Base-by-base conservation (phyloP, 2,329 filamentous ascomycete genomes). In the Neurospora crassa region DNA sequence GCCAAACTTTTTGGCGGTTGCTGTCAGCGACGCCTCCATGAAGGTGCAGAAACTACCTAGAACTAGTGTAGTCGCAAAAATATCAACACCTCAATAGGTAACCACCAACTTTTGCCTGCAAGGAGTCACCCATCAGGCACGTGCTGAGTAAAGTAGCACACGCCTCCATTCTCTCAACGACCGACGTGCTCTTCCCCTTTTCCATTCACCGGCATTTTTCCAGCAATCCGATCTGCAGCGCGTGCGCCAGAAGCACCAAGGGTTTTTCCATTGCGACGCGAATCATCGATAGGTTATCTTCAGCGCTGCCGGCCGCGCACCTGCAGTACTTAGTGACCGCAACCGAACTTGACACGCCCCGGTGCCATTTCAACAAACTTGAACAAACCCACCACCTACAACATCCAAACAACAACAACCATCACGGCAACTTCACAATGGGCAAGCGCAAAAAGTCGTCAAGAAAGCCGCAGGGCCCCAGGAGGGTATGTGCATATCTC, bases 381-480 rank as follows among this genome's bases (percentile, higher is more conserved):
- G 3, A 63, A 63, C 53, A 14, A 63, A 63, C 14, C 24, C 29
- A 63, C 29, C 53, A 53, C 29, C 24, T 24, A n/a, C 40, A 41
- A 40, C 67, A 41, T 7, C 16, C 18, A 16, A 68, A 68, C 37
- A 45, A 40, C 59, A 67, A 12, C 24, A 42, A 69, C 37, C 53
- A 69, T 24, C 53, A 8, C 45, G 69, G 11, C 37, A 42, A 24
- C 8, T 40, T 59, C 70, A 53, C 75, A 79, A 86, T 93, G 95
- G 95, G 95, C 74, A 97, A 97, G 86, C 92, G 95, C 81, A 97
- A 97, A 87, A 96, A 96, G 87, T 92, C 92, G 37, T 91, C 93
- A 70, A 88, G 89, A 79, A 94, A 94, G 84, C 92, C 92, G 18
- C 87, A 90, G 80, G 92, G 91, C 74, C 90, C 92, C 37, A 96